Evolutionary conservation across 2,329 filamentous ascomycete species (phyloP).

Genomic region (Colletotrichum noveboracense): DNA sequence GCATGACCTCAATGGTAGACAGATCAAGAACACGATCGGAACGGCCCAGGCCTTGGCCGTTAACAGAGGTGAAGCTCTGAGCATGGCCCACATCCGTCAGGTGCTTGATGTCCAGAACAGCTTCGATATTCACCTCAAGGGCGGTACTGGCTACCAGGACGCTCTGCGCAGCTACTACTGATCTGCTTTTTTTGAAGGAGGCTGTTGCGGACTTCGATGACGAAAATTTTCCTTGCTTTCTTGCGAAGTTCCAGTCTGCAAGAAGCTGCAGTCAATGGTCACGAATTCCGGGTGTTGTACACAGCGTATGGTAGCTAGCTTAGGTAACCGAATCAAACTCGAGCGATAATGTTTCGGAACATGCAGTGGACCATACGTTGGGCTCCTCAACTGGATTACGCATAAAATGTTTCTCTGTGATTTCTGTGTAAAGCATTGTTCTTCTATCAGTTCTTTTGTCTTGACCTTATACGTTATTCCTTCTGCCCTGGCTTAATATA

Average conservation of each 20-base stretch:
- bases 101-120: slow-evolving; percentile 85
- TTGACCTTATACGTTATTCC: background rate
- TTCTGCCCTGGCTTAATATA: background rate
- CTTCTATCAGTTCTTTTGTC: rapidly evolving
- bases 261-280: background rate
- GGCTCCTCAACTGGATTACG: background rate
- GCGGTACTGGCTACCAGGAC: slow-evolving; percentile 79
- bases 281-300: background rate
- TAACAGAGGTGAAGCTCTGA: slow-evolving; percentile 72
- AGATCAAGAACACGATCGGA: slow-evolving; percentile 89
- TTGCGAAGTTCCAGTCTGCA: background rate
- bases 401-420: background rate
- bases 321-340: background rate
- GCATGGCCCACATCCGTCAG: slow-evolving; percentile 80
- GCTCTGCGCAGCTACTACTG: slow-evolving; percentile 81
- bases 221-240: background rate
- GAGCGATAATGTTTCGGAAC: background rate
- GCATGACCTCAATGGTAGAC: slow-evolving; percentile 65
- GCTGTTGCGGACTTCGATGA: background rate
- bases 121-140: slow-evolving; percentile 84
- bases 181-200: background rate
- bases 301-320: background rate
- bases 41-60: slow-evolving; percentile 84
- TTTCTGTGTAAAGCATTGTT: background rate
- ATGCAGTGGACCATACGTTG: background rate